A percentile compares a stretch with the other conserved stretches of the same genome.
Evolutionary conservation across 495 filamentous ascomycete species (phyloP).

Genomic region (Aspergillus heteromorphus): DNA sequence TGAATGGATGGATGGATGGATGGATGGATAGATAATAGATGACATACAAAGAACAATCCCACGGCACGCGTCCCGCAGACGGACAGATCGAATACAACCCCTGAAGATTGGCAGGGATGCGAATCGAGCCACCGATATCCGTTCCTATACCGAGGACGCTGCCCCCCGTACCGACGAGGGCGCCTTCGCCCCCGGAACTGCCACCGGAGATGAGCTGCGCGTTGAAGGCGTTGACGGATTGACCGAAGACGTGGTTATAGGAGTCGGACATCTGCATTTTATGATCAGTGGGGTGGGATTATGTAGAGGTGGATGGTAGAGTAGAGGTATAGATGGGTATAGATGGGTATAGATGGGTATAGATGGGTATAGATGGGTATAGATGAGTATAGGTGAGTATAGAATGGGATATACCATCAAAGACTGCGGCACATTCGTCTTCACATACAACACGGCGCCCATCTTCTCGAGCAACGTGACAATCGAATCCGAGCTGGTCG

Average conservation of each 20-base stretch:
- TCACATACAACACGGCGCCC: constrained; percentile 54
- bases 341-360: too few species aligned
- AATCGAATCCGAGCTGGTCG: constrained; percentile 23
- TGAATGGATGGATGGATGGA: too few species aligned
- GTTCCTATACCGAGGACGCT: constrained; percentile 62
- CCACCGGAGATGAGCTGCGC: constrained; percentile 53
- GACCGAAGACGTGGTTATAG: constrained; percentile 40
- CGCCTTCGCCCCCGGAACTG: constrained; percentile 61
- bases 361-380: too few species aligned
- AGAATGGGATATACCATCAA: constrained; percentile 35
- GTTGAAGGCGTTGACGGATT: constrained; percentile 55
- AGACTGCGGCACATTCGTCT: constrained; percentile 56
- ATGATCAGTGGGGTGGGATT: too few species aligned
- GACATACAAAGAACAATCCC: constrained; percentile 27
- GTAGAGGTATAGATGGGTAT: too few species aligned
- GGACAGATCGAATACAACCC: constrained; percentile 64
- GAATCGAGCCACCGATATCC: constrained; percentile 64
- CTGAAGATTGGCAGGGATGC: constrained; percentile 57
- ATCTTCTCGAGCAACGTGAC: constrained; percentile 27
- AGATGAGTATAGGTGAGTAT: too few species aligned
- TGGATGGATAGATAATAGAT: not conserved
- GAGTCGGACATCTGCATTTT: constrained; percentile 49
- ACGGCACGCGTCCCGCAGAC: constrained; percentile 53
- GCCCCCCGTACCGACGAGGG: constrained; percentile 54
- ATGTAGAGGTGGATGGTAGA: too few species aligned